Evolutionary conservation across 1,284 basidiomycete genomes (phyloP), one percentile per base, ranked within the genome.

Genomic region (Vanrija sp.): DNA sequence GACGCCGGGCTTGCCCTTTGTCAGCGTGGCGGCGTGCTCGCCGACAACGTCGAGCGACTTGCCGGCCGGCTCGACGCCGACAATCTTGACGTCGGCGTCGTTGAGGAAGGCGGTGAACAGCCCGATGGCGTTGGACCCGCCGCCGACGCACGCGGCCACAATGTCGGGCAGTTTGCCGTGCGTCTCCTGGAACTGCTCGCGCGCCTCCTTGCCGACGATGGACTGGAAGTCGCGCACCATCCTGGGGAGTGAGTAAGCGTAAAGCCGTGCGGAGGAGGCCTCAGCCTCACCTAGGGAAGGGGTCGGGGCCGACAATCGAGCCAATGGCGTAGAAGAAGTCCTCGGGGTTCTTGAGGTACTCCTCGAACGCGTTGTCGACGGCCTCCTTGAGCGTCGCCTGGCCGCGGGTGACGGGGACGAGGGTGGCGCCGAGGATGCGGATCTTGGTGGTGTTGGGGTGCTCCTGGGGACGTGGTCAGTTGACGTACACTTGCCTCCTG

Each of bases 171-270:
- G 83, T 75, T 92, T 94, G 49, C 88, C 88, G 47, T 82, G 81
- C 56, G 78, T 79, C 53, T 84, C 86, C 54, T 84, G 78, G 63
- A 98, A 74, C 77, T 98, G 96, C 51, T 81, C 79, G 78, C 93
- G 97, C 79, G 98, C 95, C 78, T 99, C 96, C 68, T 86, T 82
- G 6, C 95, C 89, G 64, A 99, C 98, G 48, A 98, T 84, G 62
- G 87, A 85, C 77, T 98, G 96, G 84, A 96, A 98, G 78, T 99
- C 96, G 55, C 95, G 87, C 39, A 99, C 95, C 59, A 98, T 90
- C 28, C 96, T 2, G 95, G 95, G 1, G 94, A 94, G 28, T 19
- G 7, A 44, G 43, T 7, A 14, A 25, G 21, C 9, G 46, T 40
- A 40, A 38, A 48, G 39, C 46, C 29, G 39, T 53, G 46, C 15